Conservation (phyloP, 176 grass and related monocot genomes). For the Eleusine indica region DNA sequence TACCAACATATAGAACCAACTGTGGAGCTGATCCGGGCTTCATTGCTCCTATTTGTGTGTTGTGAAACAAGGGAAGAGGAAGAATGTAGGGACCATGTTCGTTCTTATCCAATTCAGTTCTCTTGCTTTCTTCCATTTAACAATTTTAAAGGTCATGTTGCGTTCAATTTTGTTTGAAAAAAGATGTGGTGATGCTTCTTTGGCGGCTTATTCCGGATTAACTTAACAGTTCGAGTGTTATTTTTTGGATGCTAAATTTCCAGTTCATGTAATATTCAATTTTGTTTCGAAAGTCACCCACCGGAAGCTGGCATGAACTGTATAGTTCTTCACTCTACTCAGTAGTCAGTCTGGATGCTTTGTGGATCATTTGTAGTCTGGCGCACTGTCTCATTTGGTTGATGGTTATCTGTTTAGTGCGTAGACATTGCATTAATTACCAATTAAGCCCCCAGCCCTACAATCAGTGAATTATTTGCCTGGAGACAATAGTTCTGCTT, state of each 20-base stretch:
- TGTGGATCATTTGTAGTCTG: conserved; percentile 10
- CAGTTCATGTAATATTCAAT: background rate
- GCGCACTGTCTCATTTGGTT: conserved; percentile 29
- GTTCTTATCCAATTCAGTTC: conserved; percentile 30
- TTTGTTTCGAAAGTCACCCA: background rate
- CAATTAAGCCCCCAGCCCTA: background rate
- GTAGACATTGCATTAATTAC: conserved; percentile 32
- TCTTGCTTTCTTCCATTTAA: conserved; percentile 30
- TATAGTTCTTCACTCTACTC: conserved; percentile 14
- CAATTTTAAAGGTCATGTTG: conserved; percentile 20
- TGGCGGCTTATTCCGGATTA: conserved; percentile 21
- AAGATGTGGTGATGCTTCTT: background rate
- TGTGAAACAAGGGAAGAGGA: conserved; percentile 39
- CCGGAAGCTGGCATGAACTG: background rate
- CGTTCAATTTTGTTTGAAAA: background rate
- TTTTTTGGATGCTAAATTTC: background rate
- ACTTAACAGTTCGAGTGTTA: background rate
- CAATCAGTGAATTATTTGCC: conserved; percentile 1
- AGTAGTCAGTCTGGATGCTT: background rate
- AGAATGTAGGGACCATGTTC: conserved; percentile 48
- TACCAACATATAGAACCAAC: conserved; percentile 54
- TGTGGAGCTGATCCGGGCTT: conserved; percentile 48
- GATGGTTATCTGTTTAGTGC: conserved; percentile 40
- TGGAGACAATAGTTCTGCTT: conserved; percentile 2
- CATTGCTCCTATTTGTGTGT: conserved; percentile 43